Evolutionary conservation across 2,329 filamentous ascomycete genomes (phyloP), one percentile per base, ranked within the genome.

Genomic region (Berkeleyomyces rouxiae): DNA sequence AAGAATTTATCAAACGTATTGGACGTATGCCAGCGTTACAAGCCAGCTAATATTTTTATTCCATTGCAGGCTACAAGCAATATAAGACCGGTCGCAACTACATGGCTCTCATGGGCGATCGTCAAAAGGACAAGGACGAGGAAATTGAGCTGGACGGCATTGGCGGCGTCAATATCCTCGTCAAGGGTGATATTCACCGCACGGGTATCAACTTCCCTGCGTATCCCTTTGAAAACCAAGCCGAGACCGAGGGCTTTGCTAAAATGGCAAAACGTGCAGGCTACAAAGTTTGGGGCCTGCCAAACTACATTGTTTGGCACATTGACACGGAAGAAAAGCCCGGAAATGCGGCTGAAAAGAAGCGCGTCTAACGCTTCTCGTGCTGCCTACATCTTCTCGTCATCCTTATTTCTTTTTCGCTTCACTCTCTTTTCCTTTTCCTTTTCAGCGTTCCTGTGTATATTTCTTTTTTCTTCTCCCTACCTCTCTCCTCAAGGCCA

Each of bases 221-320:
- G 71, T 99, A 99, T 70, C 82, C 93, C 2, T 99, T 99, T 72
- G 93, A 99, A 73, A 97, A 99, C 74, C 93, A 99, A 76, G 93
- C 93, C 67, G 93, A 99, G 75, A 99, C 93, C 3, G 93, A 99
- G 76, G 93, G 93, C 5, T 99, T 99, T 71, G 93, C 93, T 44
- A 96, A 95, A 74, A 99, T 99, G 93, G 93, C 93, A 65, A 96
- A 95, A 77, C 82, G 90, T 66, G 93, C 93, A 16, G 93, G 93
- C 53, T 97, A 96, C 72, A 81, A 89, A 70, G 93, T 99, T 36
- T 82, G 90, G 68, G 93, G 93, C 55, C 78, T 99, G 63, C 93
- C 92, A 49, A 99, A 99, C 73, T 99, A 99, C 72, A 86, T 99
- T 59, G 92, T 99, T 64, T 99, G 93, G 93, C 93, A 99, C 72